Conservation (phyloP, 2,329 filamentous ascomycete genomes). For the Ophiostoma pallidulum region DNA sequence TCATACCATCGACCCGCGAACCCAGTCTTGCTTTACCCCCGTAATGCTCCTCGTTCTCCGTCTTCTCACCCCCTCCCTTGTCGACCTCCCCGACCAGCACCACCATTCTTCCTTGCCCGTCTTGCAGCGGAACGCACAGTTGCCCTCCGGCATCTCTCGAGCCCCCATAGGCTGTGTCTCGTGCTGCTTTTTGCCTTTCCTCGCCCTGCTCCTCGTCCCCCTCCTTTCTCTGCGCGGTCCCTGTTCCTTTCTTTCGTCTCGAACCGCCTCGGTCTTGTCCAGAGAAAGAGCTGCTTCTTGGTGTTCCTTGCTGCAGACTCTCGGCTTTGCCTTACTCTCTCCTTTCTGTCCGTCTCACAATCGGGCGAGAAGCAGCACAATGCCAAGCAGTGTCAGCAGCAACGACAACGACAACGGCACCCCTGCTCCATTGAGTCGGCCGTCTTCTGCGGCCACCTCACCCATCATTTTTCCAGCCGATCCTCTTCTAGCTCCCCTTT, state of each 20-base stretch:
- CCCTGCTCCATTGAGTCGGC: not conserved
- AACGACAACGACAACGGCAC: too few species aligned
- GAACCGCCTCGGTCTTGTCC: conserved; percentile 1
- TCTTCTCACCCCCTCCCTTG: not conserved
- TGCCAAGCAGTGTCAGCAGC: not conserved
- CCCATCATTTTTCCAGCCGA: not conserved
- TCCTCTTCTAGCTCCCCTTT: not conserved
- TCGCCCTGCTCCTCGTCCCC: not conserved
- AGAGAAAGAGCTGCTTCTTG: not conserved
- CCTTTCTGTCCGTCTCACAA: not conserved
- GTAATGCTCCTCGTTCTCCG: not conserved
- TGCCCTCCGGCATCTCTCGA: conserved; percentile 1
- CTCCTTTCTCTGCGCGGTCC: not conserved
- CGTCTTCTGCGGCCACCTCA: not conserved
- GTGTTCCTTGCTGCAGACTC: too few species aligned
- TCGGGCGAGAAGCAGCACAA: too few species aligned
- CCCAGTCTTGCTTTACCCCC: not conserved
- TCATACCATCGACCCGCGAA: conserved; percentile 4
- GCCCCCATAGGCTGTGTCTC: conserved; percentile 10
- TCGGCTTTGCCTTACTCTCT: not conserved
- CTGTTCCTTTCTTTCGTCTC: not conserved
- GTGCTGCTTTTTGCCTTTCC: conserved; percentile 9
- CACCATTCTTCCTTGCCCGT: not conserved
- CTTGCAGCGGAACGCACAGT: not conserved
- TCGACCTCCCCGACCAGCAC: not conserved